Evolutionary conservation across 345 rosid genomes (phyloP).

Genomic region (Linum tenue): DNA sequence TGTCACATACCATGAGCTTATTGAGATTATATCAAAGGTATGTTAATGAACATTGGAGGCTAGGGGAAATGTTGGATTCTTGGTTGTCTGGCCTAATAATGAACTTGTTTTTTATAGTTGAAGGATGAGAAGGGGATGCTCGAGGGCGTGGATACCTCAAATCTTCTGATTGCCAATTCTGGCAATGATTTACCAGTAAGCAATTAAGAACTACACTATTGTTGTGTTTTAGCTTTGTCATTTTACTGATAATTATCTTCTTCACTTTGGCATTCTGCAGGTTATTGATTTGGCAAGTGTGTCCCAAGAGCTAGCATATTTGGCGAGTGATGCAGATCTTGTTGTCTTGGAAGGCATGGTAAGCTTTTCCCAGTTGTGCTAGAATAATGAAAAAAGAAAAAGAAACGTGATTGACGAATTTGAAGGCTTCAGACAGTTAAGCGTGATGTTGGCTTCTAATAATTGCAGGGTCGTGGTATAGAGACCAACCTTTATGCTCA

Average conservation of each 20-base stretch:
- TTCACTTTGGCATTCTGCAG: constrained; percentile 28
- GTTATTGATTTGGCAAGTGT: constrained; percentile 92
- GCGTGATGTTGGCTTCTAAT: not conserved
- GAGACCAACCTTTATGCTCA: constrained; percentile 97
- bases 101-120: constrained; percentile 36
- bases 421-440: not conserved
- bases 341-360: constrained; percentile 99
- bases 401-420: not conserved
- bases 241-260: not conserved
- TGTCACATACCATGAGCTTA: constrained; percentile 75
- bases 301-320: constrained; percentile 81
- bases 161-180: constrained; percentile 83
- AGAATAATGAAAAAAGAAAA: not conserved
- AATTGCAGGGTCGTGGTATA: constrained; percentile 84
- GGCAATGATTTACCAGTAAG: constrained; percentile 97
- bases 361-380: constrained; percentile 20
- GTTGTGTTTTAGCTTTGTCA: not conserved
- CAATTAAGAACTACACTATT: constrained; percentile 4
- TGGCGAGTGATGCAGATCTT: constrained; percentile 77
- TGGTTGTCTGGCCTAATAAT: constrained; percentile 20
- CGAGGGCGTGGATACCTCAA: constrained; percentile 71
- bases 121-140: constrained; percentile 77
- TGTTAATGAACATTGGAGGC: constrained; percentile 1
- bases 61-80: constrained; percentile 8
- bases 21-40: constrained; percentile 82